Conservation (phyloP, 306 rosid genomes). For the Mucuna pruriens region DNA sequence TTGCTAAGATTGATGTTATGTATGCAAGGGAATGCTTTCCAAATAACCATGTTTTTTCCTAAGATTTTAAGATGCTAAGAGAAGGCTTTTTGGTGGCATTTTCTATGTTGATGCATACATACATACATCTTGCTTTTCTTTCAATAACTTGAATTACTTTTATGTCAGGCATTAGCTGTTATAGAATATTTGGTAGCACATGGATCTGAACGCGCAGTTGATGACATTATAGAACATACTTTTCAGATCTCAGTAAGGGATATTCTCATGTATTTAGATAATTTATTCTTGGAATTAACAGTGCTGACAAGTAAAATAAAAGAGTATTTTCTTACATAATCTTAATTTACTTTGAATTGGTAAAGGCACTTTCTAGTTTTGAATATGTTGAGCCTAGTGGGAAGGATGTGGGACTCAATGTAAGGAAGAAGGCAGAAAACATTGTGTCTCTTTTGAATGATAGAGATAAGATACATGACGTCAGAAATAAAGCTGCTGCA, state of each 20-base stretch:
- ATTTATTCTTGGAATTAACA: conserved; percentile 35
- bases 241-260: conserved; percentile 89
- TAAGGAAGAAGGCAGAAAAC: conserved; percentile 90
- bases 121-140: background rate
- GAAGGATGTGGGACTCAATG: conserved; percentile 95
- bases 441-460: conserved; percentile 80
- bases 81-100: background rate
- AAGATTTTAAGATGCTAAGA: background rate
- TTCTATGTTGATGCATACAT: conserved; percentile 20
- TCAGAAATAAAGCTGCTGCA: conserved; percentile 90
- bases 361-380: conserved; percentile 87
- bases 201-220: conserved; percentile 99
- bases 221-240: conserved; percentile 96
- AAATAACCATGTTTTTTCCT: conserved; percentile 1
- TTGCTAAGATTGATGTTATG: conserved; percentile 66
- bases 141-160: conserved; percentile 45
- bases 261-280: conserved; percentile 19
- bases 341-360: conserved; percentile 42
- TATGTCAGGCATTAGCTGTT: conserved; percentile 90
- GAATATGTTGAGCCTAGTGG: conserved; percentile 98
- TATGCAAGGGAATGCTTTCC: conserved; percentile 73
- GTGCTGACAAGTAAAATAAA: conserved; percentile 11
- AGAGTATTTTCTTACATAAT: conserved; percentile 28
- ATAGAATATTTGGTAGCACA: conserved; percentile 89
- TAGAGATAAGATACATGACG: conserved; percentile 90